Percentiles rank a stretch among this genome's conserved stretches.
Evolutionary conservation across 169 alveolate species (phyloP).

Genomic region (Eimeria necatrix): DNA sequence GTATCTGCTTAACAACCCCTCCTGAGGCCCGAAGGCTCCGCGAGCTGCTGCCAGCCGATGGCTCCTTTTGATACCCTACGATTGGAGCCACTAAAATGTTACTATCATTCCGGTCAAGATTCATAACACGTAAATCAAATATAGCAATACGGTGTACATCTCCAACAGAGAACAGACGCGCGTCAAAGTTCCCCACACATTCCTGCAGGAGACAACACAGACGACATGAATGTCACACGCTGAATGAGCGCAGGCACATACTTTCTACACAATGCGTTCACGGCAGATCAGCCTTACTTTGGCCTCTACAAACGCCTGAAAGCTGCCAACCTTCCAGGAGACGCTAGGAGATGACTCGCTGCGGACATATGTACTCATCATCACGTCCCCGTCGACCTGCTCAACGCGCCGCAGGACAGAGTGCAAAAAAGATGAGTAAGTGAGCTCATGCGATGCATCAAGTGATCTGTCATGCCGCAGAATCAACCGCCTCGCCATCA

Average conservation of each 20-base stretch:
- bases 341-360: slow-evolving; percentile 78
- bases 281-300: slow-evolving; percentile 62
- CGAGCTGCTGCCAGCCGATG: slow-evolving; percentile 66
- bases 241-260: not conserved
- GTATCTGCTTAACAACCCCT: slow-evolving; percentile 70
- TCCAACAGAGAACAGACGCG: slow-evolving; percentile 94
- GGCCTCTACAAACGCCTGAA: slow-evolving; percentile 88
- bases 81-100: slow-evolving; percentile 95
- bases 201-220: slow-evolving; percentile 88
- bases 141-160: slow-evolving; percentile 98
- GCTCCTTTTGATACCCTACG: slow-evolving; percentile 82
- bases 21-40: slow-evolving; percentile 70
- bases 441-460: not conserved
- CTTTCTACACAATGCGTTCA: not conserved
- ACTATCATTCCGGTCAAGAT: slow-evolving; percentile 98
- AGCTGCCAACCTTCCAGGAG: slow-evolving; percentile 93
- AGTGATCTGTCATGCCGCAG: not conserved
- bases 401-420: slow-evolving; percentile 27
- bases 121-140: slow-evolving; percentile 97
- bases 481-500: not conserved
- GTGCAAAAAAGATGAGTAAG: not conserved
- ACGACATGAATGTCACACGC: not conserved
- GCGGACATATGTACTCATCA: slow-evolving; percentile 62
- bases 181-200: slow-evolving; percentile 96
- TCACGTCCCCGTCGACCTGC: slow-evolving; percentile 53